phyloP scores from a whole-genome alignment of 176 grass and related monocot genomes.

The Bromus sterilis region DNA sequence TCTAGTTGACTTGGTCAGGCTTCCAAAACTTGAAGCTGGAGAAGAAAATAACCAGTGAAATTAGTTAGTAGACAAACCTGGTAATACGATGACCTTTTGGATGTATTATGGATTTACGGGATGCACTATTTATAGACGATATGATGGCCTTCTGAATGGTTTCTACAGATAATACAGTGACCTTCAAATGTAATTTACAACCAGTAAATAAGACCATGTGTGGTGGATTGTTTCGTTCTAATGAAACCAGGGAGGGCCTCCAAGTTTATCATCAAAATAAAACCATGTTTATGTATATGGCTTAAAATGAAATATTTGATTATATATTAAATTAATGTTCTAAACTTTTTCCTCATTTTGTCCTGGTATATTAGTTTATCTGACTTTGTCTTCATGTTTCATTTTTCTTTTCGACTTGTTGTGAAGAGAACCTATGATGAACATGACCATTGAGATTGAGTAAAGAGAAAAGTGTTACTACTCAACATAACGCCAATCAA shows the following conservation, averaged over 20 bases:
- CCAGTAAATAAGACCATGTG: not conserved
- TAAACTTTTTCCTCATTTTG: not conserved
- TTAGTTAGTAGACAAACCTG: too few species aligned
- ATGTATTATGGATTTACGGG: not conserved
- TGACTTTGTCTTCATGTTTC: too few species aligned
- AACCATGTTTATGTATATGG: not conserved
- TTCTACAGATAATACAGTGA: not conserved
- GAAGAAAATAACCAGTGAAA: conserved; percentile 8
- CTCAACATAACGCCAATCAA: too few species aligned
- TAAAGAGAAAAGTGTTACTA: too few species aligned
- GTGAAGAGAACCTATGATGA: too few species aligned
- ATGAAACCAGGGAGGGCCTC: too few species aligned
- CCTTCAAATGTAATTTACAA: not conserved
- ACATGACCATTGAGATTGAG: too few species aligned
- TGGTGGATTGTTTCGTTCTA: too few species aligned
- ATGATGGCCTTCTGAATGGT: conserved; percentile 6
- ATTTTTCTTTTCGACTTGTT: too few species aligned
- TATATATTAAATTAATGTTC: not conserved
- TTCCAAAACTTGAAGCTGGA: not conserved
- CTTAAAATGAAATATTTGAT: not conserved
- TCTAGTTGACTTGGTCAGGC: conserved; percentile 41
- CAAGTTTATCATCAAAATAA: too few species aligned
- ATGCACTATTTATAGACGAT: not conserved
- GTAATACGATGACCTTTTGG: conserved; percentile 15
- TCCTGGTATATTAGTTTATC: not conserved